phyloP scores from a whole-genome alignment of 192 early-diverging fungal genomes.

The Gigaspora rosea region DNA sequence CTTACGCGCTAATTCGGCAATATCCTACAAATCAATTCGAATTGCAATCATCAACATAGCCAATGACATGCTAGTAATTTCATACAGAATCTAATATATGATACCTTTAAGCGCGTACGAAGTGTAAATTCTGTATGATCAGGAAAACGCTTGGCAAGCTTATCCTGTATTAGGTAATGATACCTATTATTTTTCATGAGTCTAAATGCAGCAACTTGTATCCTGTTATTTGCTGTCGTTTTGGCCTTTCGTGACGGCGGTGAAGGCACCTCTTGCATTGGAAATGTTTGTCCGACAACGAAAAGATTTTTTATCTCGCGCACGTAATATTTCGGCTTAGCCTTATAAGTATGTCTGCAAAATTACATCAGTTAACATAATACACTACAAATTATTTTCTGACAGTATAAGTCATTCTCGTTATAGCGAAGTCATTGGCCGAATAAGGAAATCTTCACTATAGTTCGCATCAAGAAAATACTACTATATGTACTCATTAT shows the following conservation, averaged over 20 bases:
- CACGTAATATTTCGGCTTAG: constrained; percentile 81
- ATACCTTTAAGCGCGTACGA: constrained; percentile 69
- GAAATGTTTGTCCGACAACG: constrained; percentile 91
- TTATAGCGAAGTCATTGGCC: too few relatives aligned
- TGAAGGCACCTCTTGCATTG: constrained; percentile 90
- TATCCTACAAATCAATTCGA: constrained; percentile 62
- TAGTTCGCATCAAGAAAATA: too few relatives aligned
- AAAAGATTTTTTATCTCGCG: constrained; percentile 82
- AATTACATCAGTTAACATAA: neutral
- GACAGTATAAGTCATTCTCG: too few relatives aligned
- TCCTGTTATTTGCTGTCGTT: constrained; percentile 77
- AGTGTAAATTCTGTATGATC: constrained; percentile 85
- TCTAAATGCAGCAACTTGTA: constrained; percentile 88
- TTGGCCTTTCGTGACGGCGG: constrained; percentile 94
- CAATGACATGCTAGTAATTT: neutral
- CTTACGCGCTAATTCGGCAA: constrained; percentile 91
- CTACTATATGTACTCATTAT: too few relatives aligned
- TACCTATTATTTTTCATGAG: constrained; percentile 83
- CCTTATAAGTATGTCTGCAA: constrained; percentile 67
- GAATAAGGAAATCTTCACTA: too few relatives aligned
- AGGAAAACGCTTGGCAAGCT: constrained; percentile 80
- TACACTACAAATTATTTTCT: neutral
- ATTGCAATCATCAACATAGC: neutral
- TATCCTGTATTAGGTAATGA: constrained; percentile 71
- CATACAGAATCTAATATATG: neutral